Base-by-base conservation (phyloP, 2,329 filamentous ascomycete genomes). In the Magnaporthales sp. region DNA sequence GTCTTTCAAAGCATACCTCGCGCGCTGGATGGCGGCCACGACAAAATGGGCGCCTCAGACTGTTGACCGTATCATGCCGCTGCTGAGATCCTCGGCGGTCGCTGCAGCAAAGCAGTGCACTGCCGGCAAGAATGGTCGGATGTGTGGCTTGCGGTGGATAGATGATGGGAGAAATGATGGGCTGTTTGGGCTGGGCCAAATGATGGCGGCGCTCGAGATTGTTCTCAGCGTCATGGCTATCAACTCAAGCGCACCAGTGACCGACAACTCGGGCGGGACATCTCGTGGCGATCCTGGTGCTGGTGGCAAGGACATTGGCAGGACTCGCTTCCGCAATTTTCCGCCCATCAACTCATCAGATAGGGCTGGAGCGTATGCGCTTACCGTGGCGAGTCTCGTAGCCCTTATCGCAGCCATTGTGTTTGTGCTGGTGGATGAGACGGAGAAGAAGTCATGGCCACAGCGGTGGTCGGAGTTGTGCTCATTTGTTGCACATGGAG, bases 151-250 rank as follows among this genome's bases (percentile, higher is more conserved):
- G 66, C 83, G 83, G 68, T 90, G 87, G 86, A 82, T 81, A 19
- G 60, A 68, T 15, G 63, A 69, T 26, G 69, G 68, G 6, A 15
- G 15, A 7, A 68, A 71, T 66, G 87, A 90, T 73, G 84, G 85
- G 27, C 80, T 79, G 1, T 82, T 80, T 7, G 89, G 88, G 7
- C 83, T 91, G 2, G 89, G 89, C 5, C 87, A 91, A 74, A 88
- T 91, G 75, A 91, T 91, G 89, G 82, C 85, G 1, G 87, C 85
- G 2, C 78, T 91, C 74, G 86, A 90, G 72, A 80, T 89, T 10
- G 83, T 89, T 7, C 81, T 91, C 62, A 83, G 83, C 51, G 88
- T 86, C 71, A 80, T 89, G 74, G 83, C 89, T 64, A 71, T 79
- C 46, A 69, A 80, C 7, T 78, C 75, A 8, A 71, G 76, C 13